These are phyloP conservation scores for Geosmithia morbida DNA, from an alignment of 2,329 filamentous ascomycete genomes.

Conservation along the genomic window DNA sequence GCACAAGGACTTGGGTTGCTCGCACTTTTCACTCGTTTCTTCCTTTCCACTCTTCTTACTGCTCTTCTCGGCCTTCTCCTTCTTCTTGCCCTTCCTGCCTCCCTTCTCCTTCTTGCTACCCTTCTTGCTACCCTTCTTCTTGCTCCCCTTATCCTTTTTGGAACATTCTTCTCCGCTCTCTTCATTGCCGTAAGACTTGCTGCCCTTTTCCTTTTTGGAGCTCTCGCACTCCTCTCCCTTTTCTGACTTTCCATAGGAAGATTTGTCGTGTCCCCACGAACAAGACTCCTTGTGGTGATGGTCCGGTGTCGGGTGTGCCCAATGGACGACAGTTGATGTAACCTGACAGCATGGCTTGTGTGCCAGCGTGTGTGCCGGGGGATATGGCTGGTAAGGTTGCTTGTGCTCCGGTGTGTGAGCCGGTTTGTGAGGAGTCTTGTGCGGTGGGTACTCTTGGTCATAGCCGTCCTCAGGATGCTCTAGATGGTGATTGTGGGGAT, in stretches of 20 bases:
- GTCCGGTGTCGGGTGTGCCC: neutral
- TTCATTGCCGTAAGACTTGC: neutral
- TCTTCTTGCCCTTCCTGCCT: neutral
- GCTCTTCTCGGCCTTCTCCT: neutral
- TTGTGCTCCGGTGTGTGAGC: neutral
- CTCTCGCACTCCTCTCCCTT: neutral
- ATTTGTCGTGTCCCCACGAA: neutral
- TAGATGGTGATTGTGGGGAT: too few species aligned
- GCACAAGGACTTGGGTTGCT: neutral
- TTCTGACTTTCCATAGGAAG: neutral
- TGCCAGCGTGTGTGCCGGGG: too few species aligned
- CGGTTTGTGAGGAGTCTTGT: too few species aligned
- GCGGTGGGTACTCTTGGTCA: too few species aligned
- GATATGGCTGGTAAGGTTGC: neutral
- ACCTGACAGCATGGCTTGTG: neutral
- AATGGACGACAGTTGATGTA: neutral
- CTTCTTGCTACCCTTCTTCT: neutral
- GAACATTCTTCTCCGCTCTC: too few species aligned
- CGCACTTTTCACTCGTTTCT: neutral
- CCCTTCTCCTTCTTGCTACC: neutral
- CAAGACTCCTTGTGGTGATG: neutral
- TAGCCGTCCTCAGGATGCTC: too few species aligned
- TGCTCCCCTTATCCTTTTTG: neutral
- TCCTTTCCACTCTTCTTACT: neutral
- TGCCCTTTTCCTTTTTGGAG: neutral